phyloP scores from a whole-genome alignment of 1,139 yeast species.

The Candida mesenterica region DNA sequence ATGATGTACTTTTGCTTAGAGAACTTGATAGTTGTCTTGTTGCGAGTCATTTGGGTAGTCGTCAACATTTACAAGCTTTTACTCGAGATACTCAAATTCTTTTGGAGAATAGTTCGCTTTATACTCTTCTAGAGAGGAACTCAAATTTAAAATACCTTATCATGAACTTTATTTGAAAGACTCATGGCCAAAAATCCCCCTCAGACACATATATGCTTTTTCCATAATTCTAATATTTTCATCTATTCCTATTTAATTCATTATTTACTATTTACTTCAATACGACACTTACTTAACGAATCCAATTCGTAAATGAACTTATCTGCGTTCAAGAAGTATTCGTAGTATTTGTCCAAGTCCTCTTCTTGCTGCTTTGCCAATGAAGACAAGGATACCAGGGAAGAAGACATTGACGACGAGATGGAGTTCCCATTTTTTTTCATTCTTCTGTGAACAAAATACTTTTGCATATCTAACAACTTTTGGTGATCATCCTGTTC shows the following conservation, averaged over 20 bases:
- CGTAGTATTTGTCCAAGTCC: conserved; percentile 11
- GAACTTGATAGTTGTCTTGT: conserved; percentile 53
- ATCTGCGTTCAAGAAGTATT: conserved; percentile 28
- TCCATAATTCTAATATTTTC: too few relatives aligned
- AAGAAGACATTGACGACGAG: conserved; percentile 5
- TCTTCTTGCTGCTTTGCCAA: conserved; percentile 1
- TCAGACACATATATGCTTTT: too few relatives aligned
- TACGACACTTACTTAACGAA: conserved; percentile 5
- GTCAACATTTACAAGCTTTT: conserved; percentile 54
- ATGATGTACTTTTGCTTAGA: conserved; percentile 42
- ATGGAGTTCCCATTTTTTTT: neutral
- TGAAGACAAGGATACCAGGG: conserved; percentile 3
- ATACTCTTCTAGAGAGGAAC: conserved; percentile 10
- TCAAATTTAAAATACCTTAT: too few relatives aligned
- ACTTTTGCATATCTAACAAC: conserved; percentile 9
- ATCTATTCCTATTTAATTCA: neutral
- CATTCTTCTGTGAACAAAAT: conserved; percentile 16
- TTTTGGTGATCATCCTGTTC: conserved; percentile 17
- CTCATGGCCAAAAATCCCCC: too few relatives aligned
- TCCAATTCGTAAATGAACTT: conserved; percentile 24
- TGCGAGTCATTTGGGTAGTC: conserved; percentile 71
- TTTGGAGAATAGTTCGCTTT: conserved; percentile 40
- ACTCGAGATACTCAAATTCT: conserved; percentile 28
- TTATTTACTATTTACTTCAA: conserved; percentile 1
- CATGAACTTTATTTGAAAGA: too few relatives aligned